These are phyloP conservation scores for Agaricus subrufescens DNA, from an alignment of 768 basidiomycete species.

Conservation along the genomic window DNA sequence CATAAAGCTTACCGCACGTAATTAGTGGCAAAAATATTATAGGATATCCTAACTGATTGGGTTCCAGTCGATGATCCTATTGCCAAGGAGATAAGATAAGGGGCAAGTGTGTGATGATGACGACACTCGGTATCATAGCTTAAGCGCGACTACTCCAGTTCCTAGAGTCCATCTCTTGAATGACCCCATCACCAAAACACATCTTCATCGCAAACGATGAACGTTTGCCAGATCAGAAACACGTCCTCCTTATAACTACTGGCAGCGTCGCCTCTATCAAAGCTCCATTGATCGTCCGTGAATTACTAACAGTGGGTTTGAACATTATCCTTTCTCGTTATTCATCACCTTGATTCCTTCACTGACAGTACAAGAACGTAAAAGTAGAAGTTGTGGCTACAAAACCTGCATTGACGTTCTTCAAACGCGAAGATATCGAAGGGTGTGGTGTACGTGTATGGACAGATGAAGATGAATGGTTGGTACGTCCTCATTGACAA, in stretches of 20 bases:
- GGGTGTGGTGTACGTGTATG: constrained; percentile 62
- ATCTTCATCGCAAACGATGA: constrained; percentile 37
- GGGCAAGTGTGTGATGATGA: too few relatives aligned
- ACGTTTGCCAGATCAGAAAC: constrained; percentile 39
- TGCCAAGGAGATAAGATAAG: background rate
- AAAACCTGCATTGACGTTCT: constrained; percentile 75
- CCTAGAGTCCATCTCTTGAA: background rate
- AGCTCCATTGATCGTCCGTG: constrained; percentile 80
- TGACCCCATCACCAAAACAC: constrained; percentile 8
- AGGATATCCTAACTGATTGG: too few relatives aligned
- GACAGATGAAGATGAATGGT: constrained; percentile 93
- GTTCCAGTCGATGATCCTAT: too few relatives aligned
- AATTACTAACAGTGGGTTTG: constrained; percentile 52
- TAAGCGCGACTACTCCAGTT: background rate
- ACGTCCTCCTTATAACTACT: constrained; percentile 82
- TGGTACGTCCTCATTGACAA: constrained; percentile 41
- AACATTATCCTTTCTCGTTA: background rate
- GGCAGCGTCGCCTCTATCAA: constrained; percentile 98
- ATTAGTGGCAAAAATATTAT: too few relatives aligned
- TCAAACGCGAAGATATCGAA: constrained; percentile 47
- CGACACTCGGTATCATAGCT: too few relatives aligned
- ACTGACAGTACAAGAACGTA: constrained; percentile 62
- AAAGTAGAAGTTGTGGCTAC: constrained; percentile 84
- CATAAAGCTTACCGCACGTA: too few relatives aligned
- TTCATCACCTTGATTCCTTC: constrained; percentile 4